These are phyloP conservation scores for Aspergillus hiratsukae DNA, from an alignment of 2,329 filamentous ascomycete species.

Conservation along the genomic window DNA sequence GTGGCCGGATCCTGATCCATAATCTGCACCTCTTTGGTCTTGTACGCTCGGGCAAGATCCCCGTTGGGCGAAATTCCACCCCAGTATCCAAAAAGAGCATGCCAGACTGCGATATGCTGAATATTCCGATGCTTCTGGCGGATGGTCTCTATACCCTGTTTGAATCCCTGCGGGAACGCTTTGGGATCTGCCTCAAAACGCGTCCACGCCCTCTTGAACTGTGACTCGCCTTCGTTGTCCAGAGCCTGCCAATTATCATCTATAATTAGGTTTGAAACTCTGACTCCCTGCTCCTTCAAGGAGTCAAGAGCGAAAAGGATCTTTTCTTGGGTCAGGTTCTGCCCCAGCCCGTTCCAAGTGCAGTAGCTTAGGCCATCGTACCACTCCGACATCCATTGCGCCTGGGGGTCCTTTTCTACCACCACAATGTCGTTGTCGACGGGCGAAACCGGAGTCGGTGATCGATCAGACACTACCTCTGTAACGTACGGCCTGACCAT, in stretches of 20 bases:
- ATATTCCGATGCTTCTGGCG: conserved; percentile 66
- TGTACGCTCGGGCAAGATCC: conserved; percentile 71
- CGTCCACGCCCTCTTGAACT: conserved; percentile 60
- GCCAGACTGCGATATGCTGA: conserved; percentile 87
- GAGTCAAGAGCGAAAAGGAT: conserved; percentile 70
- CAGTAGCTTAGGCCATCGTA: conserved; percentile 92
- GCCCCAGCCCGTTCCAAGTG: conserved; percentile 92
- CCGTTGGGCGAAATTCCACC: conserved; percentile 75
- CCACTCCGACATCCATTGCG: conserved; percentile 75
- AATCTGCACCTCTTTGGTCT: conserved; percentile 59
- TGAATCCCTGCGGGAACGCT: conserved; percentile 76
- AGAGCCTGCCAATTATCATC: conserved; percentile 96
- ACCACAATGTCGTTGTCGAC: conserved; percentile 38
- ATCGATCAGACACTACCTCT: conserved; percentile 7
- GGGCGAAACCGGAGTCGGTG: conserved; percentile 25
- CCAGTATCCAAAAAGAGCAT: conserved; percentile 86
- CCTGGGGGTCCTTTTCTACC: conserved; percentile 39
- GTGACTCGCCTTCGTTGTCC: conserved; percentile 50
- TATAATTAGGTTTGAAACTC: conserved; percentile 82
- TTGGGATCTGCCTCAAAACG: conserved; percentile 79
- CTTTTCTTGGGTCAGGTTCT: conserved; percentile 74
- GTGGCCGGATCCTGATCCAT: conserved; percentile 50
- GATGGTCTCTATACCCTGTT: conserved; percentile 64
- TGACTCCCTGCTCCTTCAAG: conserved; percentile 67
- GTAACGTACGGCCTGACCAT: conserved; percentile 43